Evolutionary conservation across 2,329 filamentous ascomycete genomes (phyloP), one percentile per base, ranked within the genome.

Genomic region (Ceratocystis smalleyi): DNA sequence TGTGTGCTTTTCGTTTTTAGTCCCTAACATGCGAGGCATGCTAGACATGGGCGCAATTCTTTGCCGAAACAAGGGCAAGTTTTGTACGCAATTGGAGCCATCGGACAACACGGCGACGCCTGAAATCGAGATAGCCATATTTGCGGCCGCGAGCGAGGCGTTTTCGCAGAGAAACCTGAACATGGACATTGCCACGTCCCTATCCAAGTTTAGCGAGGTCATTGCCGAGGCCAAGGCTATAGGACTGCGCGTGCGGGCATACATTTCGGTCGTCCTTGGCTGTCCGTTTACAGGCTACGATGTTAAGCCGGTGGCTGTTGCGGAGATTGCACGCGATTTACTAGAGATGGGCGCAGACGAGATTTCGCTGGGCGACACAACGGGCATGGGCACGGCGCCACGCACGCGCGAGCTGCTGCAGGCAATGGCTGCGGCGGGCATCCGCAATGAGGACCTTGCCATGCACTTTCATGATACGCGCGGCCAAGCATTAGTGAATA

Each of bases 401-500:
- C 78, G 83, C 64, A 89, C 86, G 1, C 76, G 78, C 64, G 81
- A 83, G 64, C 76, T 91, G 59, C 77, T 91, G 65, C 79, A 79
- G 68, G 84, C 84, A 64, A 76, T 90, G 74, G 74, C 78, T 7
- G 80, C 83, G 1, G 87, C 86, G 1, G 86, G 85, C 0, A 80
- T 95, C 19, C 79, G 85, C 22, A 81, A 80, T 64, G 83, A 85
- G 69, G 85, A 88, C 69, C 75, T 95, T 10, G 88, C 88, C 0
- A 84, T 91, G 76, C 90, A 95, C 74, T 92, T 95, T 70, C 90
- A 95, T 73, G 89, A 95, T 71, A 95, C 90, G 0, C 92, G 91
- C 71, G 89, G 89, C 0, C 87, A 91, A 76, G 89, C 89, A 1
- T 77, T 92, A n/a, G 86, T 90, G 6, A 95, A 95, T 71, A 86